These are phyloP conservation scores for Trichoderma asperelloides DNA, from an alignment of 495 filamentous ascomycete species.

Conservation along the genomic window DNA sequence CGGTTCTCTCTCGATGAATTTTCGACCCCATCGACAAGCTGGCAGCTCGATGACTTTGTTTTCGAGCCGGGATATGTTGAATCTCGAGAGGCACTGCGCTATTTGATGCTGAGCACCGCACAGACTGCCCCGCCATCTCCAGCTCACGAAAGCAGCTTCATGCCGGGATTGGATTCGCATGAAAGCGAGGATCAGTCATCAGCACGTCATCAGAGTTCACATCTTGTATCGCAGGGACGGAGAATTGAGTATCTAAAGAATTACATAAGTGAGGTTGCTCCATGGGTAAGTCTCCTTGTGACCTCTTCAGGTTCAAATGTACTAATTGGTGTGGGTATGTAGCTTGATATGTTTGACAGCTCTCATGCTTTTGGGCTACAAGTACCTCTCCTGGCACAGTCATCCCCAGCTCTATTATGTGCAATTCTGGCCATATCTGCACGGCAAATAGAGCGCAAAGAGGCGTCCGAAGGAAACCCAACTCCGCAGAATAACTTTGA, in stretches of 20 bases:
- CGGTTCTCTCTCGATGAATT: neutral
- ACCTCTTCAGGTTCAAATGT: neutral
- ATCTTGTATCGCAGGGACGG: neutral
- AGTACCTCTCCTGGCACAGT: slow-evolving; percentile 29
- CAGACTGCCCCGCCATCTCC: slow-evolving; percentile 7
- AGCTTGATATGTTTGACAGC: slow-evolving; percentile 18
- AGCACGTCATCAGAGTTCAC: neutral
- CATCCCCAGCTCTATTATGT: slow-evolving; percentile 31
- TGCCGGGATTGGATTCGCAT: neutral
- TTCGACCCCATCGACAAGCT: slow-evolving; percentile 1
- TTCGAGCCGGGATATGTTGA: slow-evolving; percentile 8
- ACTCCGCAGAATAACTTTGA: slow-evolving; percentile 15
- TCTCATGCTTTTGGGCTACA: slow-evolving; percentile 28
- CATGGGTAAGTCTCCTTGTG: slow-evolving; percentile 5
- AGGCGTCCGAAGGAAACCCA: slow-evolving; percentile 6
- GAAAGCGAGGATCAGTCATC: neutral
- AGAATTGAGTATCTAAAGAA: slow-evolving; percentile 11
- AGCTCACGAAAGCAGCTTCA: neutral
- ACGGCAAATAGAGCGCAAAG: slow-evolving; percentile 35
- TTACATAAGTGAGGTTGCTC: slow-evolving; percentile 11
- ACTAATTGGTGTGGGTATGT: neutral
- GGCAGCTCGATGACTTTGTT: slow-evolving; percentile 10
- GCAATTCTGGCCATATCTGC: slow-evolving; percentile 36
- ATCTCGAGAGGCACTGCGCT: slow-evolving; percentile 12
- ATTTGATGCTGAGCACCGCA: slow-evolving; percentile 11